phyloP scores from a whole-genome alignment of 305 asterid genomes.

The Rubia balearica region DNA sequence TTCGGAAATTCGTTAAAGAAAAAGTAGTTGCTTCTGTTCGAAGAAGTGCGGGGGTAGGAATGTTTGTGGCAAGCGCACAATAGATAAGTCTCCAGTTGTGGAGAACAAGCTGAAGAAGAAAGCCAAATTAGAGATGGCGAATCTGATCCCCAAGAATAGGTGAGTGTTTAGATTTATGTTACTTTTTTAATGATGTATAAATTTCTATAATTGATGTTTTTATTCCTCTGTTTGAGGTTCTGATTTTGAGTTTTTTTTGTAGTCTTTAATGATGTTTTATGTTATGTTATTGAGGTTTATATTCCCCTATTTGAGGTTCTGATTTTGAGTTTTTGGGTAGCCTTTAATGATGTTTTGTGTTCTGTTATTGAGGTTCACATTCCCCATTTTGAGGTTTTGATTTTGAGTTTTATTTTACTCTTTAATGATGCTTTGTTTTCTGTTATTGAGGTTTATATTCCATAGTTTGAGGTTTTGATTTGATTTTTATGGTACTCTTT shows the following conservation, averaged over 20 bases:
- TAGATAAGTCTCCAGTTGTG: not conserved
- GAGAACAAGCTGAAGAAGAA: not conserved
- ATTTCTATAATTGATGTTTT: too few relatives aligned
- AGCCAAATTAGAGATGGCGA: not conserved
- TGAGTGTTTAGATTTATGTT: not conserved
- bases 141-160: not conserved
- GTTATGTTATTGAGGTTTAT: not conserved
- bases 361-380: not conserved
- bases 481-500: not conserved
- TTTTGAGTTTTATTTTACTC: not conserved
- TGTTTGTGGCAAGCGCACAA: not conserved
- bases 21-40: not conserved
- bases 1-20: not conserved
- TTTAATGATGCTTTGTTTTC: too few relatives aligned
- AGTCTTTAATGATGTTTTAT: not conserved
- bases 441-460: too few relatives aligned
- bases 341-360: too few relatives aligned
- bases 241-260: too few relatives aligned
- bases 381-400: not conserved
- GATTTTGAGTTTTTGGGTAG: not conserved
- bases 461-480: too few relatives aligned
- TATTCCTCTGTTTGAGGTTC: too few relatives aligned
- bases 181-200: rapidly evolving
- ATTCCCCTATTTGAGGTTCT: not conserved
- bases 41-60: not conserved